A percentile compares a stretch with the other conserved stretches of the same genome.
Conservation (phyloP, 2,329 filamentous ascomycete species). For the Aspergillus fumigatus region DNA sequence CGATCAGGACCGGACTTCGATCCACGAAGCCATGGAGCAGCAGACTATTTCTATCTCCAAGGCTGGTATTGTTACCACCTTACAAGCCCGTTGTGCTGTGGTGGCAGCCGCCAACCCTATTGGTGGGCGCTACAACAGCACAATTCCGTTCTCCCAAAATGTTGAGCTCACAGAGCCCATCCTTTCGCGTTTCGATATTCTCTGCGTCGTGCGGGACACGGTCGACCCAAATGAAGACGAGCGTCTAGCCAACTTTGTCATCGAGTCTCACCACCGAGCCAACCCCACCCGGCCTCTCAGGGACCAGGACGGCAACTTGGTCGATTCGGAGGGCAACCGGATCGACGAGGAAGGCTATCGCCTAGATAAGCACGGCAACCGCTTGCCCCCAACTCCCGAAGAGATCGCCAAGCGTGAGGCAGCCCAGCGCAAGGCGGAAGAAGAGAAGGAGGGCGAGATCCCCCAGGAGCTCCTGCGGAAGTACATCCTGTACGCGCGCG, state of each 20-base stretch:
- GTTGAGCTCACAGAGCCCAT: constrained; percentile 97
- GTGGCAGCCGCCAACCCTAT: constrained; percentile 96
- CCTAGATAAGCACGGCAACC: constrained; percentile 43
- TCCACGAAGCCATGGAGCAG: constrained; percentile 99
- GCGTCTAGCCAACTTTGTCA: constrained; percentile 87
- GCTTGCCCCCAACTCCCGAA: constrained; percentile 41
- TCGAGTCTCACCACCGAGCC: constrained; percentile 86
- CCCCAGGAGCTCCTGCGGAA: constrained; percentile 88
- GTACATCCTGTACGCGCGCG: constrained; percentile 92
- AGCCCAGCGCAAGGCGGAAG: constrained; percentile 43
- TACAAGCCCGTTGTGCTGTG: constrained; percentile 93
- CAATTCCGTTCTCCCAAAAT: constrained; percentile 91
- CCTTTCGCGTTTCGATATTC: constrained; percentile 93
- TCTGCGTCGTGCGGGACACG: constrained; percentile 92
- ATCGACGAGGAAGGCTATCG: constrained; percentile 60
- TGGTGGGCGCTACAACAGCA: constrained; percentile 93
- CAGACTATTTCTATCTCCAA: constrained; percentile 99
- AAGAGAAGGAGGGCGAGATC: constrained; percentile 65
- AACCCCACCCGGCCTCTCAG: constrained; percentile 61
- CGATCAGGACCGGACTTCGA: constrained; percentile 94
- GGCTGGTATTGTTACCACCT: constrained; percentile 93
- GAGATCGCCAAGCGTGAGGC: constrained; percentile 37
- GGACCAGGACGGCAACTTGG: constrained; percentile 41
- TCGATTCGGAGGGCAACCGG: constrained; percentile 42
- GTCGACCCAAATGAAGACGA: constrained; percentile 92